Conservation (phyloP, 2,329 filamentous ascomycete species). For the Zarea fungicola region DNA sequence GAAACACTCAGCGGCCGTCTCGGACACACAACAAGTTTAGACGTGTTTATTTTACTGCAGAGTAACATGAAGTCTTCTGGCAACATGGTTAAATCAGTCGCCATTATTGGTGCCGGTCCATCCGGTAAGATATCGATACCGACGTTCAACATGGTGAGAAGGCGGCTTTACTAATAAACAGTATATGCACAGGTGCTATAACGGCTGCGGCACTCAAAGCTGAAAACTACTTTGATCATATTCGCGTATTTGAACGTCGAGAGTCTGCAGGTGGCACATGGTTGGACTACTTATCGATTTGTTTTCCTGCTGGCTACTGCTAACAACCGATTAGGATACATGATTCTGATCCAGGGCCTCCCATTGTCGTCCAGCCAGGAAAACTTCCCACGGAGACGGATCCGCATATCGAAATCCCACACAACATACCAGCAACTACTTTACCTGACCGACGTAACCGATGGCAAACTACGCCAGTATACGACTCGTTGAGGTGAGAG, state of each 20-base stretch:
- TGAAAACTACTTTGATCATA: constrained; percentile 37
- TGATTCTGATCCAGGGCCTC: constrained; percentile 36
- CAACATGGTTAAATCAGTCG: constrained; percentile 32
- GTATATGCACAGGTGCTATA: constrained; percentile 33
- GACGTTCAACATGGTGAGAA: background rate
- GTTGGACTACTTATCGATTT: constrained; percentile 20
- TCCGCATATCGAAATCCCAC: constrained; percentile 39
- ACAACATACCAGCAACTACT: constrained; percentile 33
- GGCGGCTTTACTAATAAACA: background rate
- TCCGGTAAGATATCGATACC: constrained; percentile 25
- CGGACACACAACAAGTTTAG: background rate
- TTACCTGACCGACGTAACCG: constrained; percentile 39
- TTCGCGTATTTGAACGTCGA: constrained; percentile 38
- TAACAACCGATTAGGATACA: constrained; percentile 39
- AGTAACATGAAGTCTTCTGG: constrained; percentile 9
- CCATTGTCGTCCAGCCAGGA: constrained; percentile 35
- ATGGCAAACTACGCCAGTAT: constrained; percentile 45
- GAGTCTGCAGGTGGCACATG: constrained; percentile 42
- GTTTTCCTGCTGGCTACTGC: too few species aligned
- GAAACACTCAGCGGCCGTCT: background rate
- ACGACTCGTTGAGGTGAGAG: constrained; percentile 44
- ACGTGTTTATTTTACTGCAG: background rate
- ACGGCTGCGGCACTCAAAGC: constrained; percentile 42
- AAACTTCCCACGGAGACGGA: constrained; percentile 40
- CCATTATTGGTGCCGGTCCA: constrained; percentile 39